Percentiles rank a stretch among this genome's conserved stretches.
Conservation (phyloP, 805 yeast genomes). For the Saccharomycopsis selenospora region DNA sequence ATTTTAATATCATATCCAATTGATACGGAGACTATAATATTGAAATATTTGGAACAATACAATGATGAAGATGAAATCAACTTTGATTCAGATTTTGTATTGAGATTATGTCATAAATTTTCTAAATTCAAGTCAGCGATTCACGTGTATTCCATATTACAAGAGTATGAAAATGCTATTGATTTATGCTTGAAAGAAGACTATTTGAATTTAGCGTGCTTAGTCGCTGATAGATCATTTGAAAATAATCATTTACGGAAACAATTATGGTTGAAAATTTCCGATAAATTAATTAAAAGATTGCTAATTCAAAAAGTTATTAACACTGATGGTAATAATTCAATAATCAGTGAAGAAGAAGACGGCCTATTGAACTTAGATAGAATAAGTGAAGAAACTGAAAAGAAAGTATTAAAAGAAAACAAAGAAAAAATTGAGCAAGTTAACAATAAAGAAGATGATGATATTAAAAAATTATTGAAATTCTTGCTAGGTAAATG, state of each 20-base stretch:
- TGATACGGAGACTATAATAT: slow-evolving; percentile 39
- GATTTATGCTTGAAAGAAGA: slow-evolving; percentile 59
- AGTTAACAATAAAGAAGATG: slow-evolving; percentile 26
- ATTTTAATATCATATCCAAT: slow-evolving; percentile 49
- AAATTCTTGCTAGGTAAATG: slow-evolving; percentile 37
- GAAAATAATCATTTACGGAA: slow-evolving; percentile 48
- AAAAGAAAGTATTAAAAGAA: slow-evolving; percentile 1
- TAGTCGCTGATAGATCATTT: slow-evolving; percentile 50
- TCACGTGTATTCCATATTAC: slow-evolving; percentile 59
- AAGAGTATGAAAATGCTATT: slow-evolving; percentile 74
- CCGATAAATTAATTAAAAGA: slow-evolving; percentile 39
- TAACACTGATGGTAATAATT: slow-evolving; percentile 23
- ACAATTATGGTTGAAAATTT: slow-evolving; percentile 65
- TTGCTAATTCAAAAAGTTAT: slow-evolving; percentile 22
- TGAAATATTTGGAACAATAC: slow-evolving; percentile 41
- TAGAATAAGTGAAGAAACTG: slow-evolving; percentile 13
- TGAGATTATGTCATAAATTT: slow-evolving; percentile 62
- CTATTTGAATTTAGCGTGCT: slow-evolving; percentile 49
- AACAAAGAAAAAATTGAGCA: slow-evolving; percentile 24
- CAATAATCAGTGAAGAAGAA: slow-evolving; percentile 20
- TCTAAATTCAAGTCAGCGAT: slow-evolving; percentile 60
- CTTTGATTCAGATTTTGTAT: slow-evolving; percentile 67
- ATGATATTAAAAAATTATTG: slow-evolving; percentile 28
- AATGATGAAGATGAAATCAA: slow-evolving; percentile 28
- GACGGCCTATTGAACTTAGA: background rate